Evolutionary conservation across 805 yeast genomes (phyloP).

Genomic region (Saturnispora saitoi): DNA sequence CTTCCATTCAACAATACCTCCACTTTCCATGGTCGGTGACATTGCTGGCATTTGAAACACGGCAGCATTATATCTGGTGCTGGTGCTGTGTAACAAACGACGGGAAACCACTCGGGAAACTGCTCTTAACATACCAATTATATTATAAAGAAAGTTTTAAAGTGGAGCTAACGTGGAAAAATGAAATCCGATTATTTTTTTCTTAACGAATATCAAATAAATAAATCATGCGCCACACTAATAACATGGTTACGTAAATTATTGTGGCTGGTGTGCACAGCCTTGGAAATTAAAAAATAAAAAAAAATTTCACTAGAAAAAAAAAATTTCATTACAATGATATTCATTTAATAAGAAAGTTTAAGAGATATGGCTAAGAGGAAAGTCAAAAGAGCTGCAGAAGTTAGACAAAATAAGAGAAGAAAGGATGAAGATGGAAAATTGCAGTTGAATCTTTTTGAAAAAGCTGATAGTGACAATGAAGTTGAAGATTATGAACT

Average conservation of each 20-base stretch:
- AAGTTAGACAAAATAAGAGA: constrained; percentile 27
- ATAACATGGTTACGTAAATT: not conserved
- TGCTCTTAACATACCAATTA: constrained; percentile 1
- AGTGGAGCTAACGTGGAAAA: not conserved
- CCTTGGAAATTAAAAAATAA: not conserved
- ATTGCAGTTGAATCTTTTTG: constrained; percentile 11
- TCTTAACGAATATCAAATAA: not conserved
- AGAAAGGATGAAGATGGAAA: constrained; percentile 37
- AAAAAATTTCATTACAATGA: not conserved
- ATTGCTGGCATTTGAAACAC: constrained; percentile 91
- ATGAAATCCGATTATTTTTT: not conserved
- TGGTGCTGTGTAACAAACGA: constrained; percentile 9
- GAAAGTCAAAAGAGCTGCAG: constrained; percentile 30
- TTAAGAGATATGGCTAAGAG: constrained; percentile 30
- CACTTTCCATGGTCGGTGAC: constrained; percentile 98
- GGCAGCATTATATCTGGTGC: constrained; percentile 29
- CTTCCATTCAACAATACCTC: constrained; percentile 89
- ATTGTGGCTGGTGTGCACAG: constrained; percentile 2
- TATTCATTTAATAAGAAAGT: not conserved
- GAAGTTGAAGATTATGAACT: constrained; percentile 44
- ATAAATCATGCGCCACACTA: not conserved
- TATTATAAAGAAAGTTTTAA: not conserved
- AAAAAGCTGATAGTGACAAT: constrained; percentile 13
- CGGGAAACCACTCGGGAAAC: not conserved
- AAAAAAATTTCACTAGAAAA: not conserved